Conservation (phyloP, 2,329 filamentous ascomycete genomes). For the Pseudonectria foliicola region DNA sequence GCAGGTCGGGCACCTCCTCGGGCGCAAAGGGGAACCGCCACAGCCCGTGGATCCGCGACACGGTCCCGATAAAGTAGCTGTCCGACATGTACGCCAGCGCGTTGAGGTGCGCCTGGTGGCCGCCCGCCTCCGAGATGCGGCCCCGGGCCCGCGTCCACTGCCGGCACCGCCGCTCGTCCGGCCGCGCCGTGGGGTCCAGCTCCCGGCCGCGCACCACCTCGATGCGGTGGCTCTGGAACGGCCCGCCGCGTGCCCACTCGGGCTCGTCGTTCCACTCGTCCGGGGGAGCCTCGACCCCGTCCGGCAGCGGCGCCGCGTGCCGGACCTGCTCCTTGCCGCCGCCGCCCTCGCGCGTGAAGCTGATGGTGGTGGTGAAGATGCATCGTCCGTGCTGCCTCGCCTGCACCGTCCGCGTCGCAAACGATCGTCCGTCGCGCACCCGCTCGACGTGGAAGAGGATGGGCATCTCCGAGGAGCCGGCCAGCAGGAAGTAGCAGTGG, state of each 20-base stretch:
- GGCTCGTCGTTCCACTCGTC: slow-evolving; percentile 37
- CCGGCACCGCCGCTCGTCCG: slow-evolving; percentile 60
- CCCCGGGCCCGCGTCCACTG: slow-evolving; percentile 73
- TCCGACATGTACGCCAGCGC: slow-evolving; percentile 93
- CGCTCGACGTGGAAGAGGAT: slow-evolving; percentile 93
- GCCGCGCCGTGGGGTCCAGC: slow-evolving; percentile 37
- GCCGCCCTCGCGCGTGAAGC: slow-evolving; percentile 65
- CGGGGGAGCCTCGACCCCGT: slow-evolving; percentile 29
- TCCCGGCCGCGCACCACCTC: slow-evolving; percentile 26
- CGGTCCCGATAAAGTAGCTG: slow-evolving; percentile 86
- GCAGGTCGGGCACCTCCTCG: slow-evolving; percentile 45
- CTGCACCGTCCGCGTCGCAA: slow-evolving; percentile 91
- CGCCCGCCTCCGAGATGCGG: slow-evolving; percentile 63
- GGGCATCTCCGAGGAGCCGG: slow-evolving; percentile 75
- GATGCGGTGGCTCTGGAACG: slow-evolving; percentile 41
- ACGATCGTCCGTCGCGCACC: slow-evolving; percentile 83
- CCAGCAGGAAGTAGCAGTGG: slow-evolving; percentile 98
- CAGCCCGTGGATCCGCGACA: slow-evolving; percentile 71
- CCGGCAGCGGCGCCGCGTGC: slow-evolving; percentile 59
- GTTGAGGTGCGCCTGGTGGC: slow-evolving; percentile 72
- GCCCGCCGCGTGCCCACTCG: slow-evolving; percentile 42
- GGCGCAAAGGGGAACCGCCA: slow-evolving; percentile 61
- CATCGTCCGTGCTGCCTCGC: slow-evolving; percentile 79
- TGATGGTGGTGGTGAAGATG: slow-evolving; percentile 94
- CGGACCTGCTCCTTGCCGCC: slow-evolving; percentile 46